Percentiles rank a stretch among this genome's conserved stretches.
Evolutionary conservation across 1,139 yeast genomes (phyloP).

Genomic region (Diutina pseudorugosa): DNA sequence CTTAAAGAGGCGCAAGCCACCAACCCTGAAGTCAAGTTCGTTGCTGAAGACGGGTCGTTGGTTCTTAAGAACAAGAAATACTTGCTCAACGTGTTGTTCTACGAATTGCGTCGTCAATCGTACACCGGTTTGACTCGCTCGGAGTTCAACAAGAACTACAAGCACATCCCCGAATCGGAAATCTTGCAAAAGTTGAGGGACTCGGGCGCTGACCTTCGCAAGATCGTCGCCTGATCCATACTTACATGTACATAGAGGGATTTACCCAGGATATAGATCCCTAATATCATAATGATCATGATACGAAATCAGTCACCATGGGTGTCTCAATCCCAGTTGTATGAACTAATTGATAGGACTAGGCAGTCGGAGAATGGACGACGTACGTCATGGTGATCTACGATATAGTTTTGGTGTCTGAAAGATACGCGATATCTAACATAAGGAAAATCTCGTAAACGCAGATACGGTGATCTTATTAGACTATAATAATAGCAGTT

Average conservation of each 20-base stretch:
- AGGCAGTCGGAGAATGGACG: too few relatives aligned
- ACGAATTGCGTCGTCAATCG: neutral
- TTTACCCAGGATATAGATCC: neutral
- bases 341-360: too few relatives aligned
- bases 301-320: too few relatives aligned
- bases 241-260: neutral
- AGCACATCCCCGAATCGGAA: constrained; percentile 28
- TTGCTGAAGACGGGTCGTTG: neutral
- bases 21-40: neutral
- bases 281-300: neutral
- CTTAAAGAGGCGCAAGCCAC: constrained; percentile 10
- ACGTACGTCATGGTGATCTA: too few relatives aligned
- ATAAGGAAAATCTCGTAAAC: too few relatives aligned
- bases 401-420: too few relatives aligned
- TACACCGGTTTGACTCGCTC: constrained; percentile 9
- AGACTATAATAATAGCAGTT: too few relatives aligned
- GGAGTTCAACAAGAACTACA: constrained; percentile 36
- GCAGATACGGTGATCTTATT: too few relatives aligned
- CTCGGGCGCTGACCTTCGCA: neutral
- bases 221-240: neutral
- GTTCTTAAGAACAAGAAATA: neutral
- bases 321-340: too few relatives aligned
- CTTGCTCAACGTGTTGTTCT: constrained; percentile 1
- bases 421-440: too few relatives aligned
- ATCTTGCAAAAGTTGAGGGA: constrained; percentile 23